These are phyloP conservation scores for Aspergillus bridgeri DNA, from an alignment of 495 filamentous ascomycete genomes.

Conservation along the genomic window DNA sequence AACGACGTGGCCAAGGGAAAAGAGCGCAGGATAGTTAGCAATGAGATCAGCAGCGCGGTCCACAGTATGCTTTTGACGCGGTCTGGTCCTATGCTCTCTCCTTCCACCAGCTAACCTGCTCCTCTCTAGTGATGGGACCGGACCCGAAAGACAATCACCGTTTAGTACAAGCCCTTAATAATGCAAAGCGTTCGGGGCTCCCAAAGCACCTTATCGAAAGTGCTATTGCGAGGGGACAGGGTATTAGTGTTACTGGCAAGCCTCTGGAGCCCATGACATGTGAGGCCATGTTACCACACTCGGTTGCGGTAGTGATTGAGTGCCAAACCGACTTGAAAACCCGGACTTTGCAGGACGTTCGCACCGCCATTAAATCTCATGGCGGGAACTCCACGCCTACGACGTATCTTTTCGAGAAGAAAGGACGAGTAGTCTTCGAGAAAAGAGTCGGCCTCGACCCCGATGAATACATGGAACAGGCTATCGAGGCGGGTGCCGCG, in stretches of 20 bases:
- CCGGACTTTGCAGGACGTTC: slow-evolving; percentile 68
- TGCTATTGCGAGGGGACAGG: slow-evolving; percentile 85
- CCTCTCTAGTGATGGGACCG: slow-evolving; percentile 55
- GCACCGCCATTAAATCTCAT: slow-evolving; percentile 60
- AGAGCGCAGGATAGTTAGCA: slow-evolving; percentile 45
- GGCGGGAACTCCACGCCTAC: slow-evolving; percentile 69
- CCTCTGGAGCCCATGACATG: slow-evolving; percentile 71
- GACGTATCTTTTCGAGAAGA: slow-evolving; percentile 78
- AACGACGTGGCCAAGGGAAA: slow-evolving; percentile 60
- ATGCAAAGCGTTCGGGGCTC: slow-evolving; percentile 81
- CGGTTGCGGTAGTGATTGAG: slow-evolving; percentile 77
- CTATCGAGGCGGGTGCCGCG: slow-evolving; percentile 79
- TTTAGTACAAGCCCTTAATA: slow-evolving; percentile 64
- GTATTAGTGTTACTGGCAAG: slow-evolving; percentile 65
- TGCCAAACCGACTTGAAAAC: slow-evolving; percentile 78
- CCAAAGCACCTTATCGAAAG: slow-evolving; percentile 80
- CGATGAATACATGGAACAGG: slow-evolving; percentile 79
- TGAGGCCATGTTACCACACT: slow-evolving; percentile 77
- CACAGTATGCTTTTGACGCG: slow-evolving; percentile 41
- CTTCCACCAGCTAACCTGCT: neutral
- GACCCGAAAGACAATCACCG: slow-evolving; percentile 70
- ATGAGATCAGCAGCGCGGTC: slow-evolving; percentile 52
- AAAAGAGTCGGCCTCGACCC: slow-evolving; percentile 55
- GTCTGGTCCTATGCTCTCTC: neutral
- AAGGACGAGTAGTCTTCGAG: slow-evolving; percentile 67